Evolutionary conservation across 257 asterid genomes (phyloP).

Genomic region (Phtheirospermum japonicum): DNA sequence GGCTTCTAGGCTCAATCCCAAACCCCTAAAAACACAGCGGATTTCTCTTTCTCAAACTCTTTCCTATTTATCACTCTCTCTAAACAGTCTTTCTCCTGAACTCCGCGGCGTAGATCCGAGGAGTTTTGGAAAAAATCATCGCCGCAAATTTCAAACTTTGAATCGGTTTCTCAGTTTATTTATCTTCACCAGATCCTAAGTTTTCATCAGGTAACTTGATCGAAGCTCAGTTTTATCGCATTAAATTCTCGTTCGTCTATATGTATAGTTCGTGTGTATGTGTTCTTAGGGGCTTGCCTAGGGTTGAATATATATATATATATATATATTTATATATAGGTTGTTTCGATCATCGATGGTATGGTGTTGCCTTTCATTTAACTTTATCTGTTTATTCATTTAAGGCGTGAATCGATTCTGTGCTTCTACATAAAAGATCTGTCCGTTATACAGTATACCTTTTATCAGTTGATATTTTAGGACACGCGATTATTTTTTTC

Average conservation of each 20-base stretch:
- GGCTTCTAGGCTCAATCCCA: slow-evolving; percentile 36
- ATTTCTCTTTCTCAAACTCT: slow-evolving; percentile 12
- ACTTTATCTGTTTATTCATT: background rate
- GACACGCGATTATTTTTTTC: background rate
- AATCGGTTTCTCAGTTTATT: slow-evolving; percentile 13
- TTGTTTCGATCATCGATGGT: slow-evolving; percentile 27
- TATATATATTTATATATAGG: background rate
- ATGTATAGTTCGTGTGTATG: background rate
- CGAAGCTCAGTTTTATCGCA: background rate
- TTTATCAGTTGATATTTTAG: background rate
- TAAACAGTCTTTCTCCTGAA: slow-evolving; percentile 27
- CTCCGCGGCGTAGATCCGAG: slow-evolving; percentile 68
- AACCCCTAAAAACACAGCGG: slow-evolving; percentile 35
- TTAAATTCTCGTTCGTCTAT: background rate
- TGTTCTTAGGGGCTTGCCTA: slow-evolving; percentile 1
- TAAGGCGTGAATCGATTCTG: slow-evolving; percentile 2
- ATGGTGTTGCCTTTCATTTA: background rate
- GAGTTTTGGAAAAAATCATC: slow-evolving; percentile 38
- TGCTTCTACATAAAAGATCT: slow-evolving; percentile 24
- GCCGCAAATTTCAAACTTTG: slow-evolving; percentile 16
- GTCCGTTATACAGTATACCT: no score
- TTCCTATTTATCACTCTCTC: background rate
- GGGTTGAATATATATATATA: background rate
- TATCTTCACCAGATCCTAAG: slow-evolving; percentile 32
- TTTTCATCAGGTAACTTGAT: slow-evolving; percentile 29